phyloP scores from a whole-genome alignment of 2,329 filamentous ascomycete species.

The Alternaria gaisen region DNA sequence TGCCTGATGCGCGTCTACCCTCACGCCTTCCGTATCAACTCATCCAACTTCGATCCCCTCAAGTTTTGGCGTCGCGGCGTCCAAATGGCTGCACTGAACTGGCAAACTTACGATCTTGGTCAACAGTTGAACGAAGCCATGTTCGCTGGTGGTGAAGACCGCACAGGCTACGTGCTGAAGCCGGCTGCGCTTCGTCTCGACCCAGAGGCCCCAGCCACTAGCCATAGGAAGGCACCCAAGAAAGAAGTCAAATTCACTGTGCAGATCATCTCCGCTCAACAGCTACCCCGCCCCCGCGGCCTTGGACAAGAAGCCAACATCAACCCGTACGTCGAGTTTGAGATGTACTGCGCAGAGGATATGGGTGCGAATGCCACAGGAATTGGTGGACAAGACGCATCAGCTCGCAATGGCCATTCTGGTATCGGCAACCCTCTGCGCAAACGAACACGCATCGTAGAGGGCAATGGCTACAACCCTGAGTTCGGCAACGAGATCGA shows the following conservation, averaged over 20 bases:
- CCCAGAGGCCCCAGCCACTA: conserved; percentile 51
- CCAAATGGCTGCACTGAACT: conserved; percentile 97
- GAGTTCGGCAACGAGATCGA: conserved; percentile 81
- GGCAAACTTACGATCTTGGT: conserved; percentile 95
- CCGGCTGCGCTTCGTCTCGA: conserved; percentile 77
- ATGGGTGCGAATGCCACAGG: conserved; percentile 78
- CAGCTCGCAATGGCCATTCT: conserved; percentile 69
- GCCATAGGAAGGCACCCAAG: conserved; percentile 73
- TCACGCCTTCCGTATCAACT: conserved; percentile 79
- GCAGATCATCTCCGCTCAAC: conserved; percentile 91
- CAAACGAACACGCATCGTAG: conserved; percentile 80
- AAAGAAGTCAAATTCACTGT: conserved; percentile 86
- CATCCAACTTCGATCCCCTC: conserved; percentile 93
- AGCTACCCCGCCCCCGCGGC: conserved; percentile 83
- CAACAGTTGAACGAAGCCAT: conserved; percentile 98
- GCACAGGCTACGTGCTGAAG: conserved; percentile 92
- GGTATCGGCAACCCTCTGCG: conserved; percentile 77
- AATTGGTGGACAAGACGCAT: conserved; percentile 71
- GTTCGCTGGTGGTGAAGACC: conserved; percentile 89
- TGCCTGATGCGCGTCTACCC: conserved; percentile 92
- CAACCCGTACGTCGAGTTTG: conserved; percentile 93
- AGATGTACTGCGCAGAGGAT: conserved; percentile 93
- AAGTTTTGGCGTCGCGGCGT: conserved; percentile 94
- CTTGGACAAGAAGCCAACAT: conserved; percentile 77
- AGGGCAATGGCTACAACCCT: conserved; percentile 93